Evolutionary conservation across 495 filamentous ascomycete species (phyloP).

Genomic region (Extremus antarcticus): DNA sequence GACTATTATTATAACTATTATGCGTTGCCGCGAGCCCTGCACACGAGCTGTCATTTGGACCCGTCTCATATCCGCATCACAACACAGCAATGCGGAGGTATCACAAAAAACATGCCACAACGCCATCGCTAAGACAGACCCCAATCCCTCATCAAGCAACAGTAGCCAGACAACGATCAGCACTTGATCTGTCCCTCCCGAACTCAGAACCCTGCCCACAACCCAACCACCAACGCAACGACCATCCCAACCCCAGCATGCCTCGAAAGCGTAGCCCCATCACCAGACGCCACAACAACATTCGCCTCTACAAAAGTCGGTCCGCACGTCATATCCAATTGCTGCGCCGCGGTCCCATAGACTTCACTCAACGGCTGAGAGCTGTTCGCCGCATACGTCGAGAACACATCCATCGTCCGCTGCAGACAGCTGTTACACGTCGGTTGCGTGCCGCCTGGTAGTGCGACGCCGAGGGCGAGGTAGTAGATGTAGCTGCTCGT

Average conservation of each 20-base stretch:
- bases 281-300: conserved; percentile 1
- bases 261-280: background rate
- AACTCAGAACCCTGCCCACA: background rate
- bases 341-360: conserved; percentile 27
- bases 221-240: background rate
- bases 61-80: background rate
- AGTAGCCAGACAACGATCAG: conserved; percentile 5
- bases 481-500: conserved; percentile 71
- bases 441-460: conserved; percentile 52
- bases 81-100: background rate
- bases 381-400: conserved; percentile 23
- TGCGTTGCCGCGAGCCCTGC: too few species aligned
- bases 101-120: background rate
- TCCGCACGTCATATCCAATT: conserved; percentile 28
- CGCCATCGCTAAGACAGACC: conserved; percentile 10
- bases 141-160: background rate
- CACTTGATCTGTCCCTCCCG: conserved; percentile 12
- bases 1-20: too few species aligned
- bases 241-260: background rate
- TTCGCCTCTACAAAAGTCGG: conserved; percentile 27
- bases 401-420: conserved; percentile 29
- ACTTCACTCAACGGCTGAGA: conserved; percentile 28
- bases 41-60: too few species aligned
- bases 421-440: conserved; percentile 36
- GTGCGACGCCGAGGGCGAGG: conserved; percentile 61